Percentiles rank a stretch among this genome's conserved stretches.
Conservation (phyloP, 345 rosid species). For the Pelargonium nanum region DNA sequence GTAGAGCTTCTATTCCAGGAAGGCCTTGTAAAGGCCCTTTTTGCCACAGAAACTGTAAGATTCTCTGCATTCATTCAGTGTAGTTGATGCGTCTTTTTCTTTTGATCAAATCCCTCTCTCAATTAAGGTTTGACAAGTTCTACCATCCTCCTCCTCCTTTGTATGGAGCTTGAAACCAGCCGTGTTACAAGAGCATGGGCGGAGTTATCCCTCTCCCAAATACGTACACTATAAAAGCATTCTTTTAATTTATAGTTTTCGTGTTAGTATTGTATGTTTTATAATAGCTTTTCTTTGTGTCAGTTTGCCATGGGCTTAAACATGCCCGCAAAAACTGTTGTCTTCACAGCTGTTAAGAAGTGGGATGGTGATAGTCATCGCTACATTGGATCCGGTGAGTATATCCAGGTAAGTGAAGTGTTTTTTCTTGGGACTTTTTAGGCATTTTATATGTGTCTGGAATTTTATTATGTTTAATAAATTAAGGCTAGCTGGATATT, state of each 20-base stretch:
- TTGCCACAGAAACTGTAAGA: conserved; percentile 96
- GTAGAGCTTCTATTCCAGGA: conserved; percentile 99
- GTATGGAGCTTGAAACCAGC: too few relatives aligned
- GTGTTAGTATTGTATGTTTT: neutral
- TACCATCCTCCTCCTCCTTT: neutral
- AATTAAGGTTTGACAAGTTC: neutral
- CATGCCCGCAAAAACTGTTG: conserved; percentile 99
- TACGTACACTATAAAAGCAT: neutral
- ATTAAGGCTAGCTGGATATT: neutral
- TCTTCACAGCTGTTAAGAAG: conserved; percentile 87
- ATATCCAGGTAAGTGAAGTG: conserved; percentile 69
- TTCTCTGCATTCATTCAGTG: conserved; percentile 10
- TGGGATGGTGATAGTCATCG: conserved; percentile 99
- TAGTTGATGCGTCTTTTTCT: neutral
- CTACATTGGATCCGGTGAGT: conserved; percentile 89
- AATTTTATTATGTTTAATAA: neutral
- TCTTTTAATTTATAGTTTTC: neutral
- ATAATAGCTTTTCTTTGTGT: conserved; percentile 10
- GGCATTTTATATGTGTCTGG: neutral
- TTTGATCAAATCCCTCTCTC: neutral
- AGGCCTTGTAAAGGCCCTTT: conserved; percentile 96
- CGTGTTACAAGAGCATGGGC: too few relatives aligned
- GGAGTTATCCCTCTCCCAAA: too few relatives aligned
- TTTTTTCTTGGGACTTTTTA: conserved; percentile 1
- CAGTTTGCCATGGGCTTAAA: conserved; percentile 99